Evolutionary conservation across 2,329 filamentous ascomycete species (phyloP).

Genomic region (Botrytis sinoallii): DNA sequence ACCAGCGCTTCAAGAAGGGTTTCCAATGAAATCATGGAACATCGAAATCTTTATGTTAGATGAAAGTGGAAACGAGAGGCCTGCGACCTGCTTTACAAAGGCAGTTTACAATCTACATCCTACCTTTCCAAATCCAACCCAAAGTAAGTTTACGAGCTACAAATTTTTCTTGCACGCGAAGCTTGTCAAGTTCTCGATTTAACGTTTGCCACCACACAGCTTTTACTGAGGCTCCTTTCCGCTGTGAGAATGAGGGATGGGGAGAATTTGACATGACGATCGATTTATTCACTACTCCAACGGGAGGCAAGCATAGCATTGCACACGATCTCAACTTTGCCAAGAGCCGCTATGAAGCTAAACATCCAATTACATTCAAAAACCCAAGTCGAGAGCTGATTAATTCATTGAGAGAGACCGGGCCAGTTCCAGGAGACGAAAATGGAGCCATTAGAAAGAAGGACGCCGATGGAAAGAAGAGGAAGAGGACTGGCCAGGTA

Average conservation of each 20-base stretch:
- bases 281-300: constrained; percentile 77
- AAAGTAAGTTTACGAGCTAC: constrained; percentile 59
- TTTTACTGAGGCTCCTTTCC: constrained; percentile 82
- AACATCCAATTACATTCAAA: constrained; percentile 80
- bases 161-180: background rate
- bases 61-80: constrained; percentile 78
- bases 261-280: constrained; percentile 97
- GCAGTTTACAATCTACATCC: constrained; percentile 91
- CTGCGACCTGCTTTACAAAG: constrained; percentile 85
- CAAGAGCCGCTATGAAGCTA: constrained; percentile 74
- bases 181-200: constrained; percentile 1
- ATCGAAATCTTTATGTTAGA: constrained; percentile 83
- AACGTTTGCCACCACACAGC: constrained; percentile 45
- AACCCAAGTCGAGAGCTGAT: constrained; percentile 89
- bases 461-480: constrained; percentile 72
- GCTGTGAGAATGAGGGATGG: constrained; percentile 92
- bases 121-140: constrained; percentile 81
- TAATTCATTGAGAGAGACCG: constrained; percentile 75
- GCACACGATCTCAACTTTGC: constrained; percentile 91
- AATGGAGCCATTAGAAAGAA: constrained; percentile 56
- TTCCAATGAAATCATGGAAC: constrained; percentile 90
- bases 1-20: constrained; percentile 77
- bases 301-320: constrained; percentile 76
- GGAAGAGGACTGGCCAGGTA: constrained; percentile 56
- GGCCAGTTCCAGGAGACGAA: constrained; percentile 75